phyloP scores from a whole-genome alignment of 1,139 yeast species.

The Pichia sp. region DNA sequence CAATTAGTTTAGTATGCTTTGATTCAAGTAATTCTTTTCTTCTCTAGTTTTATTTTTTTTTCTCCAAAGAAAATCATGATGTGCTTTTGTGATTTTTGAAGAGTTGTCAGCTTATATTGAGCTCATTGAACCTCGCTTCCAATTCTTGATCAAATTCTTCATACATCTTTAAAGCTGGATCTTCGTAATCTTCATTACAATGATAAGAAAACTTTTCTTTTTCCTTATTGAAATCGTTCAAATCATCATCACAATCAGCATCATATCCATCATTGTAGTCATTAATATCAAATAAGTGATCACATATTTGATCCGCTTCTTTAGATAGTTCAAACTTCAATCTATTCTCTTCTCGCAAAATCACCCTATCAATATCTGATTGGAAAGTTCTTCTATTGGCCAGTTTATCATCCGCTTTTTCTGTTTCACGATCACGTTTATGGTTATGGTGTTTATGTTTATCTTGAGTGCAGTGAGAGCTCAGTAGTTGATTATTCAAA shows the following conservation, averaged over 20 bases:
- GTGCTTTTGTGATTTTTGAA: too few species aligned
- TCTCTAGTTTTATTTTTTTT: too few species aligned
- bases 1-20: too few species aligned
- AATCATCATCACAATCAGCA: slow-evolving; percentile 18
- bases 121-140: not conserved
- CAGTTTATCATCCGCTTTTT: not conserved
- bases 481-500: too few species aligned
- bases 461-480: too few species aligned
- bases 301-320: slow-evolving; percentile 4
- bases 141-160: not conserved
- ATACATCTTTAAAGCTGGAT: not conserved
- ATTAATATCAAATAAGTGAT: not conserved
- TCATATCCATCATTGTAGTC: slow-evolving; percentile 10
- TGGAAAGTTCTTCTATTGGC: not conserved
- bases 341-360: slow-evolving; percentile 8
- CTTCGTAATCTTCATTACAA: not conserved
- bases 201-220: slow-evolving; percentile 2
- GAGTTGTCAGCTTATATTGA: too few species aligned
- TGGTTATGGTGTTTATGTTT: too few species aligned
- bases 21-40: too few species aligned
- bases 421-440: too few species aligned
- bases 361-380: not conserved
- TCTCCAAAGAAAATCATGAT: too few species aligned
- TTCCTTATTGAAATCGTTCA: not conserved
- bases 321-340: slow-evolving; percentile 5